Percentiles rank a stretch among this genome's conserved stretches.
These are phyloP conservation scores for Allantophomopsis lycopodina DNA, from an alignment of 2,329 filamentous ascomycete species.

Conservation along the genomic window DNA sequence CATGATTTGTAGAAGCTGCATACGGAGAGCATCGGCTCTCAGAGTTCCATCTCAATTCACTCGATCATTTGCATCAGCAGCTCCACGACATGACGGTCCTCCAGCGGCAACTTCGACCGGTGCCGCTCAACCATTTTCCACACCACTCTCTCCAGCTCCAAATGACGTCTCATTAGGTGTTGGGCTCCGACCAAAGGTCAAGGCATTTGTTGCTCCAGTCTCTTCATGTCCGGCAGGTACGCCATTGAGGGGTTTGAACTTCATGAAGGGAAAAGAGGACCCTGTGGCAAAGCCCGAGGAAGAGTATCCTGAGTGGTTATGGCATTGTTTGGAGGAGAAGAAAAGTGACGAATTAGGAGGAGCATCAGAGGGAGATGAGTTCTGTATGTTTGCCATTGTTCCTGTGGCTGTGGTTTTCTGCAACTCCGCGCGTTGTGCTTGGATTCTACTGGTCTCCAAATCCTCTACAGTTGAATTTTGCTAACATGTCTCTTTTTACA, in stretches of 20 bases:
- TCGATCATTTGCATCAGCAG: conserved; percentile 12
- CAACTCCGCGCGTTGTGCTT: neutral
- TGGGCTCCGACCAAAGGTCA: conserved; percentile 1
- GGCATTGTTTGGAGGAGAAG: conserved; percentile 51
- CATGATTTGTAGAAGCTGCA: conserved; percentile 28
- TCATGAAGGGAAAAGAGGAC: conserved; percentile 58
- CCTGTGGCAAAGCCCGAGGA: conserved; percentile 61
- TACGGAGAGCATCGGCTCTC: conserved; percentile 26
- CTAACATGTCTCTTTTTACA: conserved; percentile 18
- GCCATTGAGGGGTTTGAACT: conserved; percentile 61
- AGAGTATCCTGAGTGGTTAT: conserved; percentile 72
- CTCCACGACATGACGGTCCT: conserved; percentile 6
- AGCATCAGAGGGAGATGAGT: conserved; percentile 55
- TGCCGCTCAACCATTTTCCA: conserved; percentile 18
- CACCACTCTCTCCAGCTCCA: conserved; percentile 14
- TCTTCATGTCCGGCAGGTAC: conserved; percentile 42
- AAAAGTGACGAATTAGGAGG: conserved; percentile 34
- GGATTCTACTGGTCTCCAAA: neutral
- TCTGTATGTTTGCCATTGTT: conserved; percentile 44
- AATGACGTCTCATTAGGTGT: conserved; percentile 4
- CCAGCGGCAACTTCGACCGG: conserved; percentile 14
- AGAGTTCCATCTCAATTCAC: conserved; percentile 1
- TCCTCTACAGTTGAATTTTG: neutral
- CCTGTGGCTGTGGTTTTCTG: too few relatives aligned
- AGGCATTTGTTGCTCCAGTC: conserved; percentile 8